phyloP scores from a whole-genome alignment of 768 basidiomycete genomes.

The Mycena kentingensis region DNA sequence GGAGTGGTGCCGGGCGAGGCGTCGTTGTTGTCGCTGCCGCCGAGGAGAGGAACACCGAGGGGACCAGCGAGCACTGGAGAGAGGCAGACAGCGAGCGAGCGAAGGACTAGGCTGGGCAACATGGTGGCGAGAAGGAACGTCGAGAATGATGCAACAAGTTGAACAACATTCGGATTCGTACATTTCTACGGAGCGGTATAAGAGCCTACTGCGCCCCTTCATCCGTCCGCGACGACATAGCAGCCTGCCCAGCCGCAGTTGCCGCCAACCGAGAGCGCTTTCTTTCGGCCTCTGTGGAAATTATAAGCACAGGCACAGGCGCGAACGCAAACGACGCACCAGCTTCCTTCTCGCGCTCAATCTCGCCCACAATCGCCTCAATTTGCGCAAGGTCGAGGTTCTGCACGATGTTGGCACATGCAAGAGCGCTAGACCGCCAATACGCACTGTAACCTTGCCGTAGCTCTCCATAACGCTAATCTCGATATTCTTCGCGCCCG shows the following conservation, averaged over 20 bases:
- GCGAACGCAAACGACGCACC: slow-evolving; percentile 47
- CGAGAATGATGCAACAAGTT: no score
- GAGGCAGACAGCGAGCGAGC: no score
- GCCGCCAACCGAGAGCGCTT: slow-evolving; percentile 90
- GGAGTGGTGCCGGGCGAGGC: not conserved
- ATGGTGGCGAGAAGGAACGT: no score
- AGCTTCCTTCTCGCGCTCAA: slow-evolving; percentile 97
- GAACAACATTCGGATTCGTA: no score
- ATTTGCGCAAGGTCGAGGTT: slow-evolving; percentile 86
- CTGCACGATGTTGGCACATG: slow-evolving; percentile 42
- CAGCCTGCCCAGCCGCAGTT: slow-evolving; percentile 88
- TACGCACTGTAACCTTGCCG: slow-evolving; percentile 82
- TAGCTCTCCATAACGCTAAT: slow-evolving; percentile 97
- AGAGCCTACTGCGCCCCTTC: no score
- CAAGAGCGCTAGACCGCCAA: not conserved
- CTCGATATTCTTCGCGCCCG: slow-evolving; percentile 99
- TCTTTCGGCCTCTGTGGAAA: slow-evolving; percentile 81
- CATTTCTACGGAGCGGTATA: no score
- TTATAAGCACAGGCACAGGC: slow-evolving; percentile 7
- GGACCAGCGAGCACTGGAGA: no score
- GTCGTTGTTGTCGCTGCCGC: no score
- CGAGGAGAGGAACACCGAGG: no score
- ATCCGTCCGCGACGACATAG: slow-evolving; percentile 68
- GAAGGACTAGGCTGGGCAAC: no score
- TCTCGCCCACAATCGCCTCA: slow-evolving; percentile 87